These are phyloP conservation scores for Strobilomyces dryophilus DNA, from an alignment of 768 basidiomycete species.

Conservation along the genomic window DNA sequence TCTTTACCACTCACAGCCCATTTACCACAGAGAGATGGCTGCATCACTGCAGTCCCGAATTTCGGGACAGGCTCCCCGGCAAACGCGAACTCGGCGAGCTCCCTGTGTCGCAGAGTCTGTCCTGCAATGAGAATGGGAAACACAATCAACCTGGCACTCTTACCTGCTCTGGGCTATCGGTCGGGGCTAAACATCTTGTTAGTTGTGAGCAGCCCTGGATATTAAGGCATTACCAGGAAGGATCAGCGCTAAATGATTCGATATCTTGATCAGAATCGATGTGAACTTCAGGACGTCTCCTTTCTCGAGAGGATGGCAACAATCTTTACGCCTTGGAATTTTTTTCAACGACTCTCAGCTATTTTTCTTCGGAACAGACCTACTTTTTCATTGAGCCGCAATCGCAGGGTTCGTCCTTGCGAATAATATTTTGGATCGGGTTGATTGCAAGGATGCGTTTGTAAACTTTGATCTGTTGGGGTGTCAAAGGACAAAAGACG, in stretches of 20 bases:
- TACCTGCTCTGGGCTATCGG: constrained; percentile 68
- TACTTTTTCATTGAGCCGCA: constrained; percentile 65
- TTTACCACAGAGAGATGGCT: constrained; percentile 74
- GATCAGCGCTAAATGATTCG: constrained; percentile 85
- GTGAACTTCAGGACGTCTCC: constrained; percentile 71
- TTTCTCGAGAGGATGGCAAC: constrained; percentile 43
- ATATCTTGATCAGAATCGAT: constrained; percentile 79
- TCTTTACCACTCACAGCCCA: constrained; percentile 60
- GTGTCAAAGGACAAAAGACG: constrained; percentile 87
- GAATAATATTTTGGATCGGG: constrained; percentile 66
- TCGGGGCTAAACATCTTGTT: constrained; percentile 45
- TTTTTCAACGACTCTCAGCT: not conserved
- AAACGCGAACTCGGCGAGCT: constrained; percentile 60
- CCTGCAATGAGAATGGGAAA: not conserved
- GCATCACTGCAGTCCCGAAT: constrained; percentile 58
- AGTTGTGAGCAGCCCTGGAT: not conserved
- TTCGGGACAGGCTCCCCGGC: constrained; percentile 52
- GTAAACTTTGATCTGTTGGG: constrained; percentile 68
- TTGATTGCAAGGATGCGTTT: constrained; percentile 61
- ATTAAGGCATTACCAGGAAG: constrained; percentile 56
- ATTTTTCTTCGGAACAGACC: constrained; percentile 14
- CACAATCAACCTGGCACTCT: not conserved
- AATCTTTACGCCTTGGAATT: constrained; percentile 51
- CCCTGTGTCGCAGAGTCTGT: constrained; percentile 52
- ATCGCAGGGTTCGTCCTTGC: constrained; percentile 65